These are phyloP conservation scores for Rosa chinensis DNA, from an alignment of 306 rosid genomes.

Conservation along the genomic window DNA sequence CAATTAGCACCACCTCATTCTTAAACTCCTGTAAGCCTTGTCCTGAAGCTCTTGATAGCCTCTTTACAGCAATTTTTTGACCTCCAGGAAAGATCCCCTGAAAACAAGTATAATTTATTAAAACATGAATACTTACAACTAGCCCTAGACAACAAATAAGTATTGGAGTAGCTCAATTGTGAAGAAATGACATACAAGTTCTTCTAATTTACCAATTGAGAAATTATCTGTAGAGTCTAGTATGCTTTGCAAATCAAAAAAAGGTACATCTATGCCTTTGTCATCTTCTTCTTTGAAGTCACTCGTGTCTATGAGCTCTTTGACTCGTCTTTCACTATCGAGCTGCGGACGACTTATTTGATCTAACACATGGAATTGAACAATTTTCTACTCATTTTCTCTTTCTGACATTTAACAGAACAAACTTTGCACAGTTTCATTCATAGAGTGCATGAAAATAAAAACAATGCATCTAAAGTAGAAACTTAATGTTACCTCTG, in stretches of 20 bases:
- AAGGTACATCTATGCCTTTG: conserved; percentile 52
- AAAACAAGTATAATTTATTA: background rate
- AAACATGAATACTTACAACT: background rate
- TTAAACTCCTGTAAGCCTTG: conserved; percentile 71
- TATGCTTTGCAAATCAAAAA: conserved; percentile 52
- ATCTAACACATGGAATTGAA: background rate
- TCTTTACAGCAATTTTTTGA: conserved; percentile 62
- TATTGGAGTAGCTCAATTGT: background rate
- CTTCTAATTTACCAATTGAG: conserved; percentile 34
- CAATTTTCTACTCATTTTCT: background rate
- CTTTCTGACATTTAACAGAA: background rate
- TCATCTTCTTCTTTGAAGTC: conserved; percentile 47
- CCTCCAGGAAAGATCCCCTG: conserved; percentile 62
- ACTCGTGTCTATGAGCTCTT: conserved; percentile 45
- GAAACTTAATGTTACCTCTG: background rate
- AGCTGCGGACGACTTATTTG: background rate
- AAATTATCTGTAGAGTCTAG: conserved; percentile 54
- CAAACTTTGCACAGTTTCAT: background rate
- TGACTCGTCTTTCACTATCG: conserved; percentile 35
- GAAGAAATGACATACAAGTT: background rate
- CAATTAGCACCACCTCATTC: conserved; percentile 71
- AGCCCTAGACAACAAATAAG: conserved; percentile 27
- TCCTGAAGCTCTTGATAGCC: conserved; percentile 63
- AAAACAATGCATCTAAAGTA: background rate
- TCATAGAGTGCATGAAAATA: background rate